A percentile compares a stretch with the other conserved stretches of the same genome.
Evolutionary conservation across 805 yeast species (phyloP).

Genomic region (Candida alai): DNA sequence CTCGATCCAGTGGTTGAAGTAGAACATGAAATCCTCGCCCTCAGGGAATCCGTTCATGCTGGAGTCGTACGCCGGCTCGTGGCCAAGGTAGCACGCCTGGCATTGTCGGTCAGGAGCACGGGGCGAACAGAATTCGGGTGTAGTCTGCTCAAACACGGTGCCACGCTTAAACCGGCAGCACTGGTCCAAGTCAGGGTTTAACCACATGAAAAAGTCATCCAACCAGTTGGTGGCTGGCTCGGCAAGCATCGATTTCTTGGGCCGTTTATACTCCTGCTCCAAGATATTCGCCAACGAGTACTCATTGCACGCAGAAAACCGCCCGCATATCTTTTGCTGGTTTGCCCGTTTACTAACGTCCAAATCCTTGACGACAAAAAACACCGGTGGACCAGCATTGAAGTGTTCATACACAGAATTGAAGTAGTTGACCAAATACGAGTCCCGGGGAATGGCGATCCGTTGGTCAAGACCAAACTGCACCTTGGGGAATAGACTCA

Average conservation of each 20-base stretch:
- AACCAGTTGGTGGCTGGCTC: conserved; percentile 92
- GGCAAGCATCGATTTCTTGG: conserved; percentile 57
- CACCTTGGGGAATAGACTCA: conserved; percentile 65
- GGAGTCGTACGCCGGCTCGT: conserved; percentile 59
- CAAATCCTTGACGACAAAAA: conserved; percentile 69
- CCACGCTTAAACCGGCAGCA: conserved; percentile 74
- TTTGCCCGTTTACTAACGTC: conserved; percentile 56
- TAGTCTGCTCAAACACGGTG: conserved; percentile 12
- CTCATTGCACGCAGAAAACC: conserved; percentile 79
- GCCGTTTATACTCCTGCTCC: conserved; percentile 78
- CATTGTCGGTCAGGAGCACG: conserved; percentile 67
- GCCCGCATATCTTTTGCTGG: conserved; percentile 81
- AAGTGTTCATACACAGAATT: conserved; percentile 68
- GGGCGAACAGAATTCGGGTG: conserved; percentile 58
- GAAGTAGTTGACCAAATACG: conserved; percentile 79
- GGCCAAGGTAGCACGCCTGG: conserved; percentile 63
- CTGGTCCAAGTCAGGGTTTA: conserved; percentile 80
- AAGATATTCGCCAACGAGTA: conserved; percentile 74
- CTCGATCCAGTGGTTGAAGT: conserved; percentile 76
- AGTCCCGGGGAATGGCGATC: conserved; percentile 77
- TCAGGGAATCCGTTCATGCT: conserved; percentile 83
- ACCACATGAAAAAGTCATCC: conserved; percentile 83
- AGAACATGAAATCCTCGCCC: conserved; percentile 62
- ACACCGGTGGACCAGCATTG: conserved; percentile 89
- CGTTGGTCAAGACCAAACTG: conserved; percentile 86